phyloP scores from a whole-genome alignment of 495 filamentous ascomycete species.

The Aspergillus carlsbadensis region DNA sequence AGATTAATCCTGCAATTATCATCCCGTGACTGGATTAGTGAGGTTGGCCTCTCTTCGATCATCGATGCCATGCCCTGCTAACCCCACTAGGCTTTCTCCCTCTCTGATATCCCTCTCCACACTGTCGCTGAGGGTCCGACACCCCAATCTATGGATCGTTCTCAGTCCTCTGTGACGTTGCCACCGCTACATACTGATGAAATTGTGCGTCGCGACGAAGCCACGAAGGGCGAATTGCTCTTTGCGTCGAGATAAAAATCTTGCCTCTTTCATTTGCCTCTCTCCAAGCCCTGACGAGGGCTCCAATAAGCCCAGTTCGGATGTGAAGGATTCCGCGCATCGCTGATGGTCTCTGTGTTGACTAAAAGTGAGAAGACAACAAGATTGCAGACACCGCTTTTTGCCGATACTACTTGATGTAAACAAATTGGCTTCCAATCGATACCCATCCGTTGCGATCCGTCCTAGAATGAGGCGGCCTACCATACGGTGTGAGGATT shows the following conservation, averaged over 20 bases:
- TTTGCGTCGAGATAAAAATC: neutral
- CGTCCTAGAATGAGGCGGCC: conserved; percentile 16
- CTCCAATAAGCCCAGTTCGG: conserved; percentile 2
- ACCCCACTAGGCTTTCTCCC: neutral
- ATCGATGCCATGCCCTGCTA: too few species aligned
- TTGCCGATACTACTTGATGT: conserved; percentile 3
- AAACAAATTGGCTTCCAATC: conserved; percentile 3
- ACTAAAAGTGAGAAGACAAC: neutral
- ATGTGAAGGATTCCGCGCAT: neutral
- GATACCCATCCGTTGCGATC: neutral
- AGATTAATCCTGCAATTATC: too few species aligned
- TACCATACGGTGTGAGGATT: conserved; percentile 3
- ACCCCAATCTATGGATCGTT: neutral
- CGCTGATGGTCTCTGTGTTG: neutral
- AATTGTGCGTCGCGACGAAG: neutral
- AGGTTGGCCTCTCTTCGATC: too few species aligned
- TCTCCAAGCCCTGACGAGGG: conserved; percentile 4
- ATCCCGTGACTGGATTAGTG: too few species aligned
- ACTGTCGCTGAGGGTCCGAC: neutral
- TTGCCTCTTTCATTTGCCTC: neutral
- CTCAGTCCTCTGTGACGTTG: neutral
- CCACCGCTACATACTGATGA: neutral
- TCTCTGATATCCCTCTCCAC: neutral
- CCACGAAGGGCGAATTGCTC: neutral
- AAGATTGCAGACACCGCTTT: neutral